phyloP scores from a whole-genome alignment of 495 filamentous ascomycete species.

The Hypoxylon crocopeplum region DNA sequence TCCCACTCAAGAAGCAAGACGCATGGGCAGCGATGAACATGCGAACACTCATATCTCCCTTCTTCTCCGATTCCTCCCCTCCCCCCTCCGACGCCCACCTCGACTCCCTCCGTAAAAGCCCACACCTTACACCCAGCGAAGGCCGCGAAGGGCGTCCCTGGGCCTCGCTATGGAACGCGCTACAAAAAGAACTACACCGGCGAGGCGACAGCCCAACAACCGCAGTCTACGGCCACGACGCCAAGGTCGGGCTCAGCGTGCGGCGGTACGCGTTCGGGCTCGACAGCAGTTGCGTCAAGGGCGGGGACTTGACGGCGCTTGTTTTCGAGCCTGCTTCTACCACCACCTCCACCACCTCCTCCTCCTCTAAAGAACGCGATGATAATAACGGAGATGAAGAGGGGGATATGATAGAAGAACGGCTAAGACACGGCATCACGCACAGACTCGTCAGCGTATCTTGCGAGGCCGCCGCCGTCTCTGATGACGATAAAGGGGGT shows the following conservation, averaged over 20 bases:
- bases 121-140: constrained; percentile 14
- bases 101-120: background rate
- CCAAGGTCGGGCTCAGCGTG: constrained; percentile 70
- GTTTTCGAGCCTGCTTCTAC: constrained; percentile 61
- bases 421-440: constrained; percentile 28
- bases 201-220: constrained; percentile 60
- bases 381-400: constrained; percentile 27
- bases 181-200: constrained; percentile 32
- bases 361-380: background rate
- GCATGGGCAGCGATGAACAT: constrained; percentile 88
- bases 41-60: constrained; percentile 66
- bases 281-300: constrained; percentile 81
- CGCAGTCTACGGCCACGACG: constrained; percentile 87
- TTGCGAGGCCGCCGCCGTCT: constrained; percentile 1
- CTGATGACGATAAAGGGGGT: constrained; percentile 2
- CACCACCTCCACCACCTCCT: background rate
- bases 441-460: constrained; percentile 39
- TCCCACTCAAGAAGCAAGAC: constrained; percentile 76
- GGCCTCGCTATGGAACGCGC: constrained; percentile 64
- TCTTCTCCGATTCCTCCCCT: background rate
- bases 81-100: background rate
- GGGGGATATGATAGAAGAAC: constrained; percentile 7
- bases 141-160: constrained; percentile 65
- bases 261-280: constrained; percentile 77
- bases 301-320: constrained; percentile 76